Evolutionary conservation across 805 yeast species (phyloP), one percentile per base, ranked within the genome.

Genomic region (Hanseniaspora osmophila): DNA sequence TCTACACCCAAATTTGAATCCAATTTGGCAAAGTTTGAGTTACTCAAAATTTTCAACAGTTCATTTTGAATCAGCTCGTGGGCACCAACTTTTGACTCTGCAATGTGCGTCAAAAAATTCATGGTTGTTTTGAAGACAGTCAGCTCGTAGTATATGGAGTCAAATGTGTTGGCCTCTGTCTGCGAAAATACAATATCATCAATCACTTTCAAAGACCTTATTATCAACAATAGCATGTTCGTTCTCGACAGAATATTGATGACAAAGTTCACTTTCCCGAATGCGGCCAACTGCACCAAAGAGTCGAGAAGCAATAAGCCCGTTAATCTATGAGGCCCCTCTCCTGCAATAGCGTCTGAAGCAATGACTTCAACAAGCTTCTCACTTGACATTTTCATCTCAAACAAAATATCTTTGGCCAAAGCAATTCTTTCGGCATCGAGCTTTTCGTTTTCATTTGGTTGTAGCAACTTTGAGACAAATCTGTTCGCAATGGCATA

Each of bases 1-100:
- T 71, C 76, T 41, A 83, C 62, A 0, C 94, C 95, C 33, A 86
- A 64, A 56, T 83, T 95, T 0, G 92, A 87, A 59, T 88, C 96
- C 37, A 79, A 69, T 33, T 66, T 59, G 40, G 85, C 63, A 50
- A 86, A 73, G 16, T 63, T 63, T 37, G 80, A 74, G 11, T 73
- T 66, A 46, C 69, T 73, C 44, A 88, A 66, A 0, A 75, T 66
- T 15, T 76, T 71, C 58, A 87, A 79, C 7, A 90, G 59, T 43
- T 81, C 90, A 52, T 81, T 74, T 53, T 85, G 86, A 19, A 87
- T 62, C 44, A 90, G 65, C 46, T 78, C 80, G 43, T 75, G 74
- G 0, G 96, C 87, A 3, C 98, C 97, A 9, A 59, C 56, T 50
- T 84, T 75, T 0, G 83, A 75, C 55, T 82, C 85, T 0, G 94